Percentiles rank a stretch among this genome's conserved stretches.
Evolutionary conservation across 345 rosid genomes (phyloP).

Genomic region (thale cress (Arabidopsis thaliana)): DNA sequence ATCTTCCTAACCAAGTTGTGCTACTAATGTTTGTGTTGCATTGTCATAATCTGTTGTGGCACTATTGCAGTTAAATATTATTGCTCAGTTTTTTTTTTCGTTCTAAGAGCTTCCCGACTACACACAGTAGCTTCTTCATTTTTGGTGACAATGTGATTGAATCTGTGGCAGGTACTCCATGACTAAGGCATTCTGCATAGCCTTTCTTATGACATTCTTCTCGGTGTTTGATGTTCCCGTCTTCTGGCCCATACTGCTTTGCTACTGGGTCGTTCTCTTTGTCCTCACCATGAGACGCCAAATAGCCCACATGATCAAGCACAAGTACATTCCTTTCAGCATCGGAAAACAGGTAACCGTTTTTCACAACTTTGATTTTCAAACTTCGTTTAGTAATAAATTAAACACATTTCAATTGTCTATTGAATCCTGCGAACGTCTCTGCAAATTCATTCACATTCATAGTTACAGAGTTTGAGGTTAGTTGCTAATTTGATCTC

Average conservation of each 20-base stretch:
- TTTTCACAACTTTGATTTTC: neutral
- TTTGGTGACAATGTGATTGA: constrained; percentile 3
- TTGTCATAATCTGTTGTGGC: neutral
- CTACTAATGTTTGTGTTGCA: neutral
- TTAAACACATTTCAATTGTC: neutral
- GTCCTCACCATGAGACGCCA: constrained; percentile 79
- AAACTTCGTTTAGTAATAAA: too few species aligned
- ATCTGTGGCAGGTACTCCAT: constrained; percentile 60
- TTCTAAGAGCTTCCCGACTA: neutral
- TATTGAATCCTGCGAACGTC: neutral
- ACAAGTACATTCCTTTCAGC: constrained; percentile 67
- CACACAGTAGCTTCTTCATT: neutral
- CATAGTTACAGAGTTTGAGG: neutral
- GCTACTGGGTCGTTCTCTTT: constrained; percentile 72
- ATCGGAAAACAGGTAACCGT: constrained; percentile 67
- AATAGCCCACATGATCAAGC: constrained; percentile 74
- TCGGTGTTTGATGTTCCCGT: constrained; percentile 77
- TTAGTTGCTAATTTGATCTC: neutral
- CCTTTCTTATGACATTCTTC: constrained; percentile 74
- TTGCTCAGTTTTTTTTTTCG: neutral
- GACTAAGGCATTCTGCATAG: constrained; percentile 70
- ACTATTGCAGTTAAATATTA: neutral
- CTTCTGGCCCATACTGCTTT: constrained; percentile 77
- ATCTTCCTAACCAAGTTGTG: neutral
- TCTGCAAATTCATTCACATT: neutral